phyloP scores from a whole-genome alignment of 805 yeast genomes.

The Starmerella riodocensis region DNA sequence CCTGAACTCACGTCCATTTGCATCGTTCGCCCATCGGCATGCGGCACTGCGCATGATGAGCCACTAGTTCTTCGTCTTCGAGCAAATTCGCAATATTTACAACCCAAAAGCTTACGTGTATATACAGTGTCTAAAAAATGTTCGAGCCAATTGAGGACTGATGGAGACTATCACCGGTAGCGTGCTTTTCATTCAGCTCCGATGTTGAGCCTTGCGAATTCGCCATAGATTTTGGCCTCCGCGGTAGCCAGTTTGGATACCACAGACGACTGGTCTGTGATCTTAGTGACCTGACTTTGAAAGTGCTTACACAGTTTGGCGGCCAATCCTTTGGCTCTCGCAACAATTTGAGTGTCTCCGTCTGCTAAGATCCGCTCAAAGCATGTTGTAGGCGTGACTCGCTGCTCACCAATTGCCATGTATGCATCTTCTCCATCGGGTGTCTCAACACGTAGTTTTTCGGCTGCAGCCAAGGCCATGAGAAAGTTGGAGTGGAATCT shows the following conservation, averaged over 20 bases:
- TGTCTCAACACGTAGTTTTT: no score
- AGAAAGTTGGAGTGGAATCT: conserved; percentile 19
- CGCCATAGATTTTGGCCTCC: conserved; percentile 5
- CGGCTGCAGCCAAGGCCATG: conserved; percentile 20
- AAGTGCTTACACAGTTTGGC: conserved; percentile 8
- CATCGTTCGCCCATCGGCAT: no score
- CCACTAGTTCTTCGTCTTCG: no score
- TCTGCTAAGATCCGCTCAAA: conserved; percentile 3
- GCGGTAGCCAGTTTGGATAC: conserved; percentile 3
- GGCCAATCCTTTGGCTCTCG: conserved; percentile 7
- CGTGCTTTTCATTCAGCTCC: neutral
- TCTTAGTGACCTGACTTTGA: neutral
- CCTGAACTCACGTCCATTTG: no score
- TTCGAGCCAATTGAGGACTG: no score
- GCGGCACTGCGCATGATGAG: no score
- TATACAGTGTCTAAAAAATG: no score
- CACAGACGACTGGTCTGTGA: neutral
- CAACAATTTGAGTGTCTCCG: conserved; percentile 1
- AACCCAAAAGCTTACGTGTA: no score
- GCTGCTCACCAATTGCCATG: conserved; percentile 17
- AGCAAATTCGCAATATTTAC: no score
- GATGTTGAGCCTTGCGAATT: neutral
- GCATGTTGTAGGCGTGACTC: conserved; percentile 17
- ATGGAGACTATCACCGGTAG: no score
- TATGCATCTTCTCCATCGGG: conserved; percentile 15